These are phyloP conservation scores for Chaetoceros muelleri DNA, from an alignment of 108 stramenopile genomes.

Conservation along the genomic window DNA sequence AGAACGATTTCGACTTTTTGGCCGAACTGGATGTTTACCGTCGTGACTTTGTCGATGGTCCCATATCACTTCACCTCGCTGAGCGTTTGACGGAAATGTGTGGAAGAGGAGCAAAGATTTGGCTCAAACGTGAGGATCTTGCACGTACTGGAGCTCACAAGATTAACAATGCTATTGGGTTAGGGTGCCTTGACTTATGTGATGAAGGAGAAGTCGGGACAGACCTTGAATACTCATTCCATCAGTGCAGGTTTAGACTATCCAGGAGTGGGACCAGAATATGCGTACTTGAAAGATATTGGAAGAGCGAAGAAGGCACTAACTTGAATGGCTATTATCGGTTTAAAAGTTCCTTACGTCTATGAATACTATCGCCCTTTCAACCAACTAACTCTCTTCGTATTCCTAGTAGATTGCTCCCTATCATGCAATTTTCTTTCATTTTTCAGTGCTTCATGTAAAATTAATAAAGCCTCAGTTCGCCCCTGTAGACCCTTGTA, in stretches of 20 bases:
- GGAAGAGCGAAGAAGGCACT: too few relatives aligned
- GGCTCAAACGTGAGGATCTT: slow-evolving; percentile 95
- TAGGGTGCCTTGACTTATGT: slow-evolving; percentile 92
- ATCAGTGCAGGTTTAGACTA: slow-evolving; percentile 94
- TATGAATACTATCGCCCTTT: too few relatives aligned
- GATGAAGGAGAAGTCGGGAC: slow-evolving; percentile 84
- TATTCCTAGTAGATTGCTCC: too few relatives aligned
- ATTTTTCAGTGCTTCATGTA: background rate
- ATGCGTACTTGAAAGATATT: slow-evolving; percentile 84
- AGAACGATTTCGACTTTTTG: slow-evolving; percentile 84
- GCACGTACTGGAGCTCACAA: slow-evolving; percentile 97
- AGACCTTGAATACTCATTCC: slow-evolving; percentile 87
- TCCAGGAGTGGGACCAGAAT: slow-evolving; percentile 96
- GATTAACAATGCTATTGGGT: slow-evolving; percentile 96
- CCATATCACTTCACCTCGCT: slow-evolving; percentile 90
- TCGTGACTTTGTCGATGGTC: slow-evolving; percentile 87
- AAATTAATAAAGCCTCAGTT: background rate
- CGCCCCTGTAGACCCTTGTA: background rate
- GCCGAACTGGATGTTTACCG: slow-evolving; percentile 88
- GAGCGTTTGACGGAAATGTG: slow-evolving; percentile 81
- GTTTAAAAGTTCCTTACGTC: too few relatives aligned
- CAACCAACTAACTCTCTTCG: too few relatives aligned
- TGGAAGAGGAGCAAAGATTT: slow-evolving; percentile 91
- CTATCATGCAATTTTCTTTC: too few relatives aligned
- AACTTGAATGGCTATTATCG: too few relatives aligned